Evolutionary conservation across 192 early-diverging fungal species (phyloP).

Genomic region (Helicostylum pulchrum): DNA sequence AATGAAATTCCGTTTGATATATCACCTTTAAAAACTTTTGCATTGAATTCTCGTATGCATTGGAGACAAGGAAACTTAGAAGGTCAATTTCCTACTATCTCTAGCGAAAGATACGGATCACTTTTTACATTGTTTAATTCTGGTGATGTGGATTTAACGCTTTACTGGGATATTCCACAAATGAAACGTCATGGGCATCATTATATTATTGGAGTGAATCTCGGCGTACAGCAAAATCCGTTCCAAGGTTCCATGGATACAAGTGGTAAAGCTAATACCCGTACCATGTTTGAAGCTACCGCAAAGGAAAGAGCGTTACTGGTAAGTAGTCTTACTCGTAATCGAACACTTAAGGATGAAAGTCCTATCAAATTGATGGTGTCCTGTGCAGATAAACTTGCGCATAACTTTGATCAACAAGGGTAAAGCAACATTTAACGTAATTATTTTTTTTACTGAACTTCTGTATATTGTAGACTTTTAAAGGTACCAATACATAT

Average conservation of each 20-base stretch:
- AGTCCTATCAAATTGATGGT: constrained; percentile 65
- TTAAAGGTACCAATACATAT: constrained; percentile 56
- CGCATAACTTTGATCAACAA: constrained; percentile 44
- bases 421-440: constrained; percentile 35
- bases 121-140: constrained; percentile 86
- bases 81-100: constrained; percentile 65
- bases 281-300: constrained; percentile 69
- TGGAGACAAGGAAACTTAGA: constrained; percentile 66
- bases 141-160: constrained; percentile 81
- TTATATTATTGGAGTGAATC: constrained; percentile 89
- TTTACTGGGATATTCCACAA: constrained; percentile 74
- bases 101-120: constrained; percentile 47
- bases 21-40: constrained; percentile 66
- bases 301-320: constrained; percentile 61
- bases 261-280: constrained; percentile 25
- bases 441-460: background rate
- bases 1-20: constrained; percentile 54
- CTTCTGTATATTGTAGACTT: constrained; percentile 37
- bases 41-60: constrained; percentile 65
- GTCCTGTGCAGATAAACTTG: constrained; percentile 37
- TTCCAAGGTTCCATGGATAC: constrained; percentile 53
- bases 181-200: constrained; percentile 73
- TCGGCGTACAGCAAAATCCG: constrained; percentile 74
- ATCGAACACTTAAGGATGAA: constrained; percentile 59
- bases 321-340: constrained; percentile 62